phyloP scores from a whole-genome alignment of 805 yeast species.

The Candida tibetensis region DNA sequence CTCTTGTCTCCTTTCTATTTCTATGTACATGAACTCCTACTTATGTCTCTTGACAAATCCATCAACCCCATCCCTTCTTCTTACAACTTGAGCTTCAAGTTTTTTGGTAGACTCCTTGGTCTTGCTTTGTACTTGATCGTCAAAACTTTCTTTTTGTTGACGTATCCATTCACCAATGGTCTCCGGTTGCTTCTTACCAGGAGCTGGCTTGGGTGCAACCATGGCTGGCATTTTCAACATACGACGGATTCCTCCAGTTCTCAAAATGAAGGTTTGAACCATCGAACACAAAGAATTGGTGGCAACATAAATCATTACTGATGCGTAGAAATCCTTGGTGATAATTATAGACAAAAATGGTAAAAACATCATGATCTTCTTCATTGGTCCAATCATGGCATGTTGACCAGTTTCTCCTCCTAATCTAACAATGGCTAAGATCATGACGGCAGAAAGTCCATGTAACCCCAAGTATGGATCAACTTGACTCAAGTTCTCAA shows the following conservation, averaged over 20 bases:
- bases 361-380: slow-evolving; percentile 63
- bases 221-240: slow-evolving; percentile 58
- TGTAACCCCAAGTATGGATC: slow-evolving; percentile 94
- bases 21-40: slow-evolving; percentile 1
- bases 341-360: slow-evolving; percentile 86
- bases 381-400: slow-evolving; percentile 56
- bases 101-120: slow-evolving; percentile 35
- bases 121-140: slow-evolving; percentile 31
- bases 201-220: slow-evolving; percentile 43
- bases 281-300: slow-evolving; percentile 76
- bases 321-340: slow-evolving; percentile 83
- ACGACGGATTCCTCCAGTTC: slow-evolving; percentile 56
- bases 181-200: slow-evolving; percentile 27
- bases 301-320: slow-evolving; percentile 81
- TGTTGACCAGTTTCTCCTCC: slow-evolving; percentile 89
- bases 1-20: no score
- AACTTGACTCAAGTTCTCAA: slow-evolving; percentile 70
- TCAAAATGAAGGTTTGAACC: slow-evolving; percentile 65
- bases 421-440: slow-evolving; percentile 68
- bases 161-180: slow-evolving; percentile 38
- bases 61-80: slow-evolving; percentile 30
- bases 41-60: slow-evolving; percentile 41
- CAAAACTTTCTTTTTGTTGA: slow-evolving; percentile 29
- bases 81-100: slow-evolving; percentile 30
- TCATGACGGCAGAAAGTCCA: slow-evolving; percentile 71